Evolutionary conservation across 352 stramenopile species (phyloP).

Genomic region (Globisporangium cystogenes): DNA sequence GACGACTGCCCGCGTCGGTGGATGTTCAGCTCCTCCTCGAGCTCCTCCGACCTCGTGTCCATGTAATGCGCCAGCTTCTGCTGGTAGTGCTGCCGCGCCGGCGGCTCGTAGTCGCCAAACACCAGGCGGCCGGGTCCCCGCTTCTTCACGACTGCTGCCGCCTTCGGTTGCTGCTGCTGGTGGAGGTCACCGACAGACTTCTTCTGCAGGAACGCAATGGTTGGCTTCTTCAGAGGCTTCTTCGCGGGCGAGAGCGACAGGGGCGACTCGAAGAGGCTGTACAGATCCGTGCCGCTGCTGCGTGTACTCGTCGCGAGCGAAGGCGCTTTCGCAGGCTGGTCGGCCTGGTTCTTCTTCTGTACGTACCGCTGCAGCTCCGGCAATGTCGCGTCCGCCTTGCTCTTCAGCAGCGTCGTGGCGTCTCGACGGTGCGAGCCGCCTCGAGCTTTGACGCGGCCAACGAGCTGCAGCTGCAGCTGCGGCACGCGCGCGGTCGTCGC

Average conservation of each 20-base stretch:
- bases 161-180: slow-evolving; percentile 6
- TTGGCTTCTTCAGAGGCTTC: slow-evolving; percentile 19
- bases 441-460: slow-evolving; percentile 39
- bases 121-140: slow-evolving; percentile 53
- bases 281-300: slow-evolving; percentile 18
- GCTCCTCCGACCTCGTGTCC: slow-evolving; percentile 45
- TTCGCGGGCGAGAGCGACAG: slow-evolving; percentile 23
- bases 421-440: slow-evolving; percentile 18
- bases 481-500: slow-evolving; percentile 64
- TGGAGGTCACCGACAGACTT: slow-evolving; percentile 14
- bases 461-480: slow-evolving; percentile 65
- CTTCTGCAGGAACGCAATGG: slow-evolving; percentile 11
- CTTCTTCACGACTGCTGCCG: slow-evolving; percentile 14
- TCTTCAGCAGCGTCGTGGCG: slow-evolving; percentile 22
- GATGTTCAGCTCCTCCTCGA: slow-evolving; percentile 74
- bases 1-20: slow-evolving; percentile 25
- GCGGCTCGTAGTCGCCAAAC: slow-evolving; percentile 67
- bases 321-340: slow-evolving; percentile 1
- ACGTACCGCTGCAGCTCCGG: slow-evolving; percentile 64
- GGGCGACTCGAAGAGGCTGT: slow-evolving; percentile 24
- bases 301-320: not conserved
- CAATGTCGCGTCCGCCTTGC: slow-evolving; percentile 28
- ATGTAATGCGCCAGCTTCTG: slow-evolving; percentile 79
- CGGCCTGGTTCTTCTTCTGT: slow-evolving; percentile 33
- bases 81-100: slow-evolving; percentile 60